These are phyloP conservation scores for Beauveria rudraprayagi DNA, from an alignment of 2,329 filamentous ascomycete genomes.

Conservation along the genomic window DNA sequence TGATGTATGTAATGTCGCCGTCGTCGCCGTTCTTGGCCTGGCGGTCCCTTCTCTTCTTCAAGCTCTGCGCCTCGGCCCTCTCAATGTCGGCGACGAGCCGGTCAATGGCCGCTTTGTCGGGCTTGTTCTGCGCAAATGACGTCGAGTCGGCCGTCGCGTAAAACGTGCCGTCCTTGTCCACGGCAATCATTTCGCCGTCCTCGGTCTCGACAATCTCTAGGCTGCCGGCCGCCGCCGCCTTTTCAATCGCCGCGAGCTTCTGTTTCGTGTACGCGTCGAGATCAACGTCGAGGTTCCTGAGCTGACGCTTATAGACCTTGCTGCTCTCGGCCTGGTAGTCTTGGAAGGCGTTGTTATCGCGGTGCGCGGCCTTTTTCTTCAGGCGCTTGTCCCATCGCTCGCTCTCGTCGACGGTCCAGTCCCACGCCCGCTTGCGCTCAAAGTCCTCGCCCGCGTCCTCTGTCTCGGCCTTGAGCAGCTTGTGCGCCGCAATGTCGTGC, in stretches of 20 bases:
- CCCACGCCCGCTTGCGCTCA: conserved; percentile 96
- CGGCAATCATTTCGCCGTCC: conserved; percentile 84
- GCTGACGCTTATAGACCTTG: conserved; percentile 89
- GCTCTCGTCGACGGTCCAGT: conserved; percentile 93
- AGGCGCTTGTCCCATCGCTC: conserved; percentile 89
- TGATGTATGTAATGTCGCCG: conserved; percentile 95
- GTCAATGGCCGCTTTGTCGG: conserved; percentile 80
- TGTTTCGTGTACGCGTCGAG: conserved; percentile 79
- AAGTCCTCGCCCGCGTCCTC: conserved; percentile 84
- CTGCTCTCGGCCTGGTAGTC: conserved; percentile 82
- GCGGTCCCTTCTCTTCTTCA: conserved; percentile 80
- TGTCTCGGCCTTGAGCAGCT: conserved; percentile 85
- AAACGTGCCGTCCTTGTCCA: conserved; percentile 85
- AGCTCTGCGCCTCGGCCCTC: conserved; percentile 76
- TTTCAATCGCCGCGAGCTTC: conserved; percentile 77
- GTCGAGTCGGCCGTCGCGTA: conserved; percentile 83
- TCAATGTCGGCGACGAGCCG: conserved; percentile 76
- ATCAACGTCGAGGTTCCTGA: conserved; percentile 68
- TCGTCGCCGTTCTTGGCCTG: conserved; percentile 73
- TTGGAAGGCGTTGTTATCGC: conserved; percentile 81
- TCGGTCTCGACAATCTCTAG: conserved; percentile 95
- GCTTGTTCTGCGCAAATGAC: conserved; percentile 75
- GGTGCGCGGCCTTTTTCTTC: conserved; percentile 73
- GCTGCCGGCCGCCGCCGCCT: conserved; percentile 73
- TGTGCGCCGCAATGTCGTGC: conserved; percentile 81